Percentiles rank a stretch among this genome's conserved stretches.
Conservation (phyloP, 371 early-diverging fungal genomes). For the Choanephora cucurbitarum region DNA sequence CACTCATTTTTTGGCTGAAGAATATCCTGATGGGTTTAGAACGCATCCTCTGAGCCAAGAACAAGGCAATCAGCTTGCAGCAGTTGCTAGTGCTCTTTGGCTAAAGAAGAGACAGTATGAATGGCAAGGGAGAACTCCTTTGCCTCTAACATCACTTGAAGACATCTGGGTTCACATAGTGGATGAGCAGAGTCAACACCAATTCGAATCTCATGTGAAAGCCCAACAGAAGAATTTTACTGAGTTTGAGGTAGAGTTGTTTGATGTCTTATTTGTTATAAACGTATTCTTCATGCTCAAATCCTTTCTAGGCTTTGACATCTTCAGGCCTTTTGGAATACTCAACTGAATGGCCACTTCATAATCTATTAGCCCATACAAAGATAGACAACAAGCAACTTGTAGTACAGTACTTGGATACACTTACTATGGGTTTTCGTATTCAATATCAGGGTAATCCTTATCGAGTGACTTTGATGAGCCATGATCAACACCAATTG, state of each 20-base stretch:
- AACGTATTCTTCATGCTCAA: too few species aligned
- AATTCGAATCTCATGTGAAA: constrained; percentile 5
- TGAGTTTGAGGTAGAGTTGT: constrained; percentile 18
- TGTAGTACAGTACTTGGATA: constrained; percentile 81
- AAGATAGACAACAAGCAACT: constrained; percentile 48
- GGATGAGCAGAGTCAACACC: constrained; percentile 45
- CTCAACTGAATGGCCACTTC: constrained; percentile 69
- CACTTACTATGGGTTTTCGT: constrained; percentile 72
- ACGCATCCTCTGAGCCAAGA: constrained; percentile 61
- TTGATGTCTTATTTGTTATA: too few species aligned
- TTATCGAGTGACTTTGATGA: constrained; percentile 73
- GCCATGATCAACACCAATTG: constrained; percentile 63
- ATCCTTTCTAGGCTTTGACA: constrained; percentile 14
- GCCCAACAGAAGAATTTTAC: constrained; percentile 1
- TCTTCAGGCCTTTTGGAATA: constrained; percentile 25
- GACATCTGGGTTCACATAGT: constrained; percentile 59
- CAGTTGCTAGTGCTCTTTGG: constrained; percentile 69
- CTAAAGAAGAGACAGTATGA: constrained; percentile 60
- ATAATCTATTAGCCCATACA: constrained; percentile 74
- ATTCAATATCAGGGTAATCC: constrained; percentile 86
- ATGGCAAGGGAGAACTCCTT: constrained; percentile 14
- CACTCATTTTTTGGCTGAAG: constrained; percentile 89
- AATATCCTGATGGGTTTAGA: constrained; percentile 91
- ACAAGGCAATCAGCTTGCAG: constrained; percentile 59
- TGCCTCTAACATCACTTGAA: constrained; percentile 32